These are phyloP conservation scores for Phytophthora capsici DNA, from an alignment of 352 stramenopile genomes.

Conservation along the genomic window DNA sequence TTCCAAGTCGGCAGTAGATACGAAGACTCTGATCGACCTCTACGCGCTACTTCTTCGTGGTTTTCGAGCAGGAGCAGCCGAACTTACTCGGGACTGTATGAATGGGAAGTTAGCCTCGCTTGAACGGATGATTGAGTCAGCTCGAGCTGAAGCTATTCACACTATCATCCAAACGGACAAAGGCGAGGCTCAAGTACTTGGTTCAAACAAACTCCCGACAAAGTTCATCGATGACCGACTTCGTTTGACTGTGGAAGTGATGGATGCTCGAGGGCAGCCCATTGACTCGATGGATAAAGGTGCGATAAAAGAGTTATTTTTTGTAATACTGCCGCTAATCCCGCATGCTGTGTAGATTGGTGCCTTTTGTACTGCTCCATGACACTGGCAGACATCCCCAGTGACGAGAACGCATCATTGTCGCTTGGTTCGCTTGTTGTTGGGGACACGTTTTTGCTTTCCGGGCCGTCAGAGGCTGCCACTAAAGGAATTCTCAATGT, in stretches of 20 bases:
- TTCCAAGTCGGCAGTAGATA: slow-evolving; percentile 21
- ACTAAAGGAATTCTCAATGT: slow-evolving; percentile 39
- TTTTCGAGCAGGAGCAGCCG: slow-evolving; percentile 32
- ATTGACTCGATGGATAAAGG: slow-evolving; percentile 25
- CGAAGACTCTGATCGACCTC: slow-evolving; percentile 34
- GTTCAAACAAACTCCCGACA: slow-evolving; percentile 19
- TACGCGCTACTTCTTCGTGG: slow-evolving; percentile 48
- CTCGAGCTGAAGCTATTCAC: slow-evolving; percentile 27
- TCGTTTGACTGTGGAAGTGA: slow-evolving; percentile 38
- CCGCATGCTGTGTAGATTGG: slow-evolving; percentile 40
- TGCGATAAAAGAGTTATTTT: slow-evolving; percentile 12
- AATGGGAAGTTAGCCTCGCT: slow-evolving; percentile 15
- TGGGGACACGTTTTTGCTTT: slow-evolving; percentile 64
- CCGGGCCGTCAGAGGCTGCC: neutral
- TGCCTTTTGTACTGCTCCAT: slow-evolving; percentile 63
- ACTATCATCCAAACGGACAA: slow-evolving; percentile 29
- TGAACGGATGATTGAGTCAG: slow-evolving; percentile 27
- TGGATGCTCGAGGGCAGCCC: slow-evolving; percentile 53
- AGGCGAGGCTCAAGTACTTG: slow-evolving; percentile 21
- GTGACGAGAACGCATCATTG: slow-evolving; percentile 20
- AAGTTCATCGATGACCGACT: slow-evolving; percentile 53
- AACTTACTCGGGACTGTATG: slow-evolving; percentile 31
- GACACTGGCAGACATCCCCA: slow-evolving; percentile 44
- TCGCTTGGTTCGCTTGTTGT: slow-evolving; percentile 58
- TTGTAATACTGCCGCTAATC: neutral